A percentile compares a stretch with the other conserved stretches of the same genome.
Conservation (phyloP, 768 basidiomycete genomes). For the Kwoniella mangroviensis region DNA sequence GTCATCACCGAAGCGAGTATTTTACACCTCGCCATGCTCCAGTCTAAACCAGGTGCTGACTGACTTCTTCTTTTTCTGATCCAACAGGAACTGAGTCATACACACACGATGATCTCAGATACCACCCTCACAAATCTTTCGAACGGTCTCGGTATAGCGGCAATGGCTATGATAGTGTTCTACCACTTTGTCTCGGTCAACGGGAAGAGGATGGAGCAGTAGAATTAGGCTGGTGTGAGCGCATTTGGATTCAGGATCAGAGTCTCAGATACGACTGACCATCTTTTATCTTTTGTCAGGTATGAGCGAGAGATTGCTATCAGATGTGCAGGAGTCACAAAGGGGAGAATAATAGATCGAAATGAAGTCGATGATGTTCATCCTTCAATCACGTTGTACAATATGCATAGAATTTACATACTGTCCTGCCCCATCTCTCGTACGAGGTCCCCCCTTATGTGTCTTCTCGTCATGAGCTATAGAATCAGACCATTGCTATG, state of each 20-base stretch:
- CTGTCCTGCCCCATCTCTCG: not conserved
- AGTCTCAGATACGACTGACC: too few species aligned
- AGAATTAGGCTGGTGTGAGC: not conserved
- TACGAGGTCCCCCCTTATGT: not conserved
- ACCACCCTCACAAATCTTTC: constrained; percentile 79
- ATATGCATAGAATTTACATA: constrained; percentile 18
- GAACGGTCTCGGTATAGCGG: constrained; percentile 79
- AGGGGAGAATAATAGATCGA: too few species aligned
- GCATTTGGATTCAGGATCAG: not conserved
- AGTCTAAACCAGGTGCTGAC: too few species aligned
- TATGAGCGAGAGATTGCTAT: not conserved
- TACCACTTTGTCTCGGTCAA: constrained; percentile 93
- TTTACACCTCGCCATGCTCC: too few species aligned
- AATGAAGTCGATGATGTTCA: too few species aligned
- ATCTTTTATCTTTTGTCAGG: too few species aligned
- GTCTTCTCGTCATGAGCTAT: not conserved
- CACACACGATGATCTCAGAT: constrained; percentile 87
- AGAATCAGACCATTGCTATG: too few species aligned
- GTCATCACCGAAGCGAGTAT: too few species aligned
- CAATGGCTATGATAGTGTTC: constrained; percentile 83
- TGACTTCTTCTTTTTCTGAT: too few species aligned
- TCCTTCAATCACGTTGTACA: constrained; percentile 13
- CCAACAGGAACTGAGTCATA: too few species aligned
- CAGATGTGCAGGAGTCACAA: not conserved
- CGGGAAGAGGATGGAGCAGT: constrained; percentile 60